A percentile compares a stretch with the other conserved stretches of the same genome.
Evolutionary conservation across 2,329 filamentous ascomycete genomes (phyloP).

Genomic region (Claviceps maximensis): DNA sequence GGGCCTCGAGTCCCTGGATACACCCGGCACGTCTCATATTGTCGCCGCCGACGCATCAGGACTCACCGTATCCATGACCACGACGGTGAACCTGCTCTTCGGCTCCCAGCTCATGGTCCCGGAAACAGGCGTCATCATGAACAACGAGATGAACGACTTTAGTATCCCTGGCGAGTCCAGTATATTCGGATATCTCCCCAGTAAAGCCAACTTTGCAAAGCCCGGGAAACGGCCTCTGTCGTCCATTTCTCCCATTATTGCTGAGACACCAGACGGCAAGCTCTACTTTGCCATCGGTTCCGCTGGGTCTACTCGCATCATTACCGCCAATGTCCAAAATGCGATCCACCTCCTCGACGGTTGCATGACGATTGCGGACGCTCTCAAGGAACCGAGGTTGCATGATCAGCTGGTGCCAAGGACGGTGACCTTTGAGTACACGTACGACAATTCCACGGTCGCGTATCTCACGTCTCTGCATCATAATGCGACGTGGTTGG

Average conservation of each 20-base stretch:
- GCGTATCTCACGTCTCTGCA: constrained; percentile 52
- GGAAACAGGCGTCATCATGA: constrained; percentile 68
- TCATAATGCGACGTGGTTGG: constrained; percentile 64
- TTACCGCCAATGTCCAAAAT: constrained; percentile 68
- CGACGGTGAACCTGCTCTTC: constrained; percentile 70
- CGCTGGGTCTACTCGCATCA: constrained; percentile 75
- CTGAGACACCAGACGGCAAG: constrained; percentile 52
- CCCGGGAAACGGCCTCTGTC: constrained; percentile 69
- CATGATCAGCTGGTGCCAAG: constrained; percentile 76
- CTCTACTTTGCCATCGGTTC: constrained; percentile 64
- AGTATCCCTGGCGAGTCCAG: constrained; percentile 60
- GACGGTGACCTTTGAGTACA: constrained; percentile 54
- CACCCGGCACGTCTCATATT: constrained; percentile 55
- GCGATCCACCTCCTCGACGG: constrained; percentile 63
- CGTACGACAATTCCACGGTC: constrained; percentile 57
- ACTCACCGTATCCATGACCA: constrained; percentile 63
- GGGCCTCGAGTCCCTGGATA: constrained; percentile 36
- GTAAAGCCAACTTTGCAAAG: constrained; percentile 58
- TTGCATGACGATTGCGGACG: constrained; percentile 43
- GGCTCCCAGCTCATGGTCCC: constrained; percentile 65
- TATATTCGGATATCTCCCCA: constrained; percentile 65
- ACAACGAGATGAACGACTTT: constrained; percentile 56
- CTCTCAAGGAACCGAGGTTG: constrained; percentile 55
- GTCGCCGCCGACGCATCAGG: constrained; percentile 57
- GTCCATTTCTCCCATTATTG: constrained; percentile 65